Evolutionary conservation across 352 stramenopile genomes (phyloP), one percentile per base, ranked within the genome.

Genomic region (Pythium aquatile): DNA sequence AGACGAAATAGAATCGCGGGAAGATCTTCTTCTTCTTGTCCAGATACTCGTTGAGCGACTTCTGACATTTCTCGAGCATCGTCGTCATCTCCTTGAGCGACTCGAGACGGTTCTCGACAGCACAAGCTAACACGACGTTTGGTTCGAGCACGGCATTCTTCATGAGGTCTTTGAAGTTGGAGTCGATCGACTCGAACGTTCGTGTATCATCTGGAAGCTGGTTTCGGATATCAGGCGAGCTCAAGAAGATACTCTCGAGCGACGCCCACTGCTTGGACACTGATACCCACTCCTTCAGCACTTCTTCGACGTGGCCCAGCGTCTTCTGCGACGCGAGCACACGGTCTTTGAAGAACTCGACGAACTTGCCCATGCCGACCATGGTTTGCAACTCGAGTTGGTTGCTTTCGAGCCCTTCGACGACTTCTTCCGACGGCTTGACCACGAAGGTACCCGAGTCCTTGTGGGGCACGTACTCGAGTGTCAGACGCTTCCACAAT

Each of bases 21-120:
- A 94, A 96, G 58, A 94, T 94, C 58, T 96, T 96, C 67, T 96
- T 96, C 74, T 96, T 96, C 77, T 94, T 96, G 87, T 96, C 87
- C 29, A 96, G 71, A 61, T 96, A 94, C 60, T 96, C 87, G 40
- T 95, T 96, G 24, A 96, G 63, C 8, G 79, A 90, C 52, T 96
- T 96, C 59, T 96, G 86, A 54, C 87, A 96, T 60, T 93, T 94
- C 62, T 96, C 86, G 0, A 96, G 70, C 82, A 93, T 94, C 6
- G 82, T 73, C 4, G 87, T 96, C 86, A 96, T 94, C 53, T 95
- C 87, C 55, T 94, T 94, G 2, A 96, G 69, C 8, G 77, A 72
- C 49, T 96, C 87, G 16, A 95, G 73, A 7, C 86, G 85, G 51
- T 83, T 94, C 24, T 94, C 86, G 0, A 95, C 86, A 0, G 72